A percentile compares a stretch with the other conserved stretches of the same genome.
Conservation (phyloP, 306 rosid genomes). For the Datisca glomerata region DNA sequence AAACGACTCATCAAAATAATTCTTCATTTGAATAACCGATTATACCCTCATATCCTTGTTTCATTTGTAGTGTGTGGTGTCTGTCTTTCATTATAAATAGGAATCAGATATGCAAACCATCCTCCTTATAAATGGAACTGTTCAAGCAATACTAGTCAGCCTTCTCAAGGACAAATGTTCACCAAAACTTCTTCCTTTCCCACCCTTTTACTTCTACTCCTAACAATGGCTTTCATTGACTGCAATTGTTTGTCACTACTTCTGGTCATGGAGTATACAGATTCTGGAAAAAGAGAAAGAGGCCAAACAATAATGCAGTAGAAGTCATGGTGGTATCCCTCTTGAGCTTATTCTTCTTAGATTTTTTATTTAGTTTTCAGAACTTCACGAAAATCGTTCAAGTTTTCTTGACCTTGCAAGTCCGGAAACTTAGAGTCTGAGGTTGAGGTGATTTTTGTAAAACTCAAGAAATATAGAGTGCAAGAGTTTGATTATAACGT, state of each 20-base stretch:
- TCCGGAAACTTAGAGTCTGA: neutral
- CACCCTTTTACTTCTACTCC: neutral
- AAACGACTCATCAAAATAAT: slow-evolving; percentile 52
- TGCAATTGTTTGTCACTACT: neutral
- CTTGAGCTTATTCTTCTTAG: slow-evolving; percentile 69
- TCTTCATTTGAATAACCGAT: slow-evolving; percentile 38
- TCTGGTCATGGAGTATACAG: slow-evolving; percentile 5
- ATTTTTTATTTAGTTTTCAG: neutral
- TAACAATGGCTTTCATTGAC: too few species aligned
- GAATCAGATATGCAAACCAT: too few species aligned
- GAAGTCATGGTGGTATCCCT: slow-evolving; percentile 62
- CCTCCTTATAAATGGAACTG: slow-evolving; percentile 5
- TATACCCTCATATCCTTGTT: slow-evolving; percentile 15
- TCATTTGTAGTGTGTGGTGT: too few species aligned
- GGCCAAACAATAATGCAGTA: slow-evolving; percentile 6
- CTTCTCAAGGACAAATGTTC: too few species aligned
- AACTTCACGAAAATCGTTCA: slow-evolving; percentile 21
- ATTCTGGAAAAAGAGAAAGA: neutral
- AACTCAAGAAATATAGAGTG: neutral
- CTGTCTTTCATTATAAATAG: slow-evolving; percentile 6
- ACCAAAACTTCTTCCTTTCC: neutral
- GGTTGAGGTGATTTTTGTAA: slow-evolving; percentile 3
- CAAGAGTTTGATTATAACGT: neutral
- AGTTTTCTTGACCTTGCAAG: slow-evolving; percentile 99
- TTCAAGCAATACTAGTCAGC: too few species aligned